Evolutionary conservation across 129 eudicot genomes (phyloP).

Genomic region (Lactuca sativa): DNA sequence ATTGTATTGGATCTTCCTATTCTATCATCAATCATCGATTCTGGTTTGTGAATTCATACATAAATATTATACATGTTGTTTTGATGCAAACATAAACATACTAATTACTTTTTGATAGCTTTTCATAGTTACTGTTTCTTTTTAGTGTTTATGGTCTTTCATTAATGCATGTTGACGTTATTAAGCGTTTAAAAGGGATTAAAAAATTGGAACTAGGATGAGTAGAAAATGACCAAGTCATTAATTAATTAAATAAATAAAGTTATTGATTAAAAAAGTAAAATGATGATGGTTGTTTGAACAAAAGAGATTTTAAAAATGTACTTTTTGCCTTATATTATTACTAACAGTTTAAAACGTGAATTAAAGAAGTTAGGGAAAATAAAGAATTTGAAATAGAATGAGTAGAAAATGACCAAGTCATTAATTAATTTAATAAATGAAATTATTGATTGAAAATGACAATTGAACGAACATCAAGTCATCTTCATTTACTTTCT

Average conservation of each 20-base stretch:
- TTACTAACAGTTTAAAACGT: no score
- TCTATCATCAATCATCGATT: neutral
- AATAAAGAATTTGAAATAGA: neutral
- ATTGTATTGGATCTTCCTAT: neutral
- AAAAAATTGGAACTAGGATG: neutral
- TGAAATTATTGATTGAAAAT: slow-evolving; percentile 5
- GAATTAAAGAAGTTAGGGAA: neutral
- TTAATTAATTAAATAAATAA: neutral
- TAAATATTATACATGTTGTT: no score
- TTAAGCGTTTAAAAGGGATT: neutral
- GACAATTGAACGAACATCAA: neutral
- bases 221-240: slow-evolving; percentile 13
- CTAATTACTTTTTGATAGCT: neutral
- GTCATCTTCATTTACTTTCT: slow-evolving; percentile 11
- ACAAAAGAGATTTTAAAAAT: neutral
- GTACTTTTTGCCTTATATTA: neutral
- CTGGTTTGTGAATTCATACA: no score
- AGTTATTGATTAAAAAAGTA: neutral
- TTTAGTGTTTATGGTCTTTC: neutral
- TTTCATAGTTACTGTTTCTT: neutral
- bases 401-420: slow-evolving; percentile 19
- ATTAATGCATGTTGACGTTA: no score
- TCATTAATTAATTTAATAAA: neutral
- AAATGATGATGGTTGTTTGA: neutral
- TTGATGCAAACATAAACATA: neutral